These are phyloP conservation scores for Samsoniella hepiali DNA, from an alignment of 2,329 filamentous ascomycete species.

Conservation along the genomic window DNA sequence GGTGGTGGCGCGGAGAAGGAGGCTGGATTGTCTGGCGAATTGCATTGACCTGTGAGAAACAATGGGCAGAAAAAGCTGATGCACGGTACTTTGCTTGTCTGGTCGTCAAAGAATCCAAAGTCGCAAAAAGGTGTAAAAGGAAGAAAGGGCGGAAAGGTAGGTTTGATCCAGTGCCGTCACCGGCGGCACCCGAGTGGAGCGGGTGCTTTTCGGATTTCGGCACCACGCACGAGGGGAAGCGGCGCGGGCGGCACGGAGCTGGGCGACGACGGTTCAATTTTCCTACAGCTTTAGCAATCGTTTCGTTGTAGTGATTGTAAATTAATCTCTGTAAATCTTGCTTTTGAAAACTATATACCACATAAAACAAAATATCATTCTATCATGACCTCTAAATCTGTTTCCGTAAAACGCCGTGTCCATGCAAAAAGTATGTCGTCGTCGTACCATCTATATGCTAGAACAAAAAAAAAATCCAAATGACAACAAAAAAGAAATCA, in stretches of 20 bases:
- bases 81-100: too few species aligned
- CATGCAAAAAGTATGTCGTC: constrained; percentile 3
- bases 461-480: not conserved
- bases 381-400: not conserved
- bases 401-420: constrained; percentile 12
- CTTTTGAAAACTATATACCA: not conserved
- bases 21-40: not conserved
- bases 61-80: too few species aligned
- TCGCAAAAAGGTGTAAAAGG: too few species aligned
- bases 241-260: not conserved
- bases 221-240: not conserved
- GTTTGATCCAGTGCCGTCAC: constrained; percentile 1
- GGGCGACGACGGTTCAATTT: not conserved
- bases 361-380: not conserved
- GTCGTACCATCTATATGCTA: constrained; percentile 10
- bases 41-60: not conserved
- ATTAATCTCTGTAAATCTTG: not conserved
- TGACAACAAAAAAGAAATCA: constrained; percentile 23
- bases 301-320: not conserved
- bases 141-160: not conserved
- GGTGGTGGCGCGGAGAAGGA: not conserved
- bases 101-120: too few species aligned
- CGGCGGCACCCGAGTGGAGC: not conserved
- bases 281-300: too few species aligned
- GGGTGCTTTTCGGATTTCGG: constrained; percentile 5